Evolutionary conservation across 805 yeast species (phyloP).

Genomic region (Wickerhamiella lipophila): DNA sequence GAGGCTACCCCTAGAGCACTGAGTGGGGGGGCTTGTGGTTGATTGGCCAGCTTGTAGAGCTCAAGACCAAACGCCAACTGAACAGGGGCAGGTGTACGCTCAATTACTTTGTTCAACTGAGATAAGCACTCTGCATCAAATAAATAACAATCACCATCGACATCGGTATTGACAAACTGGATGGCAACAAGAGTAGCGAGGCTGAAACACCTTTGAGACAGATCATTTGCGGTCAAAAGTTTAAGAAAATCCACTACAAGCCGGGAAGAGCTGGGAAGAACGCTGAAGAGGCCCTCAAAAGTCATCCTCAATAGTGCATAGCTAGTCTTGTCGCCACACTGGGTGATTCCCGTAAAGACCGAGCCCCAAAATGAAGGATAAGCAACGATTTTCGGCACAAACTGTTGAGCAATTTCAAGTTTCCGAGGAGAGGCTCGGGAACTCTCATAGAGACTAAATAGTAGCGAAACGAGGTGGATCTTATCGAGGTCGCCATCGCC

Average conservation of each 20-base stretch:
- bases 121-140: constrained; percentile 1
- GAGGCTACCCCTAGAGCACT: background rate
- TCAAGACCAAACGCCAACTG: constrained; percentile 25
- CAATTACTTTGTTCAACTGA: background rate
- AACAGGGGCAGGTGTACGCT: background rate
- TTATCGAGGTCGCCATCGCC: background rate
- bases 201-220: constrained; percentile 6
- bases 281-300: constrained; percentile 19
- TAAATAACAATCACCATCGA: constrained; percentile 7
- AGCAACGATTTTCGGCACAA: constrained; percentile 14
- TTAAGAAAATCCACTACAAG: constrained; percentile 18
- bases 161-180: constrained; percentile 24
- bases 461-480: constrained; percentile 7
- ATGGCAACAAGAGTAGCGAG: constrained; percentile 16
- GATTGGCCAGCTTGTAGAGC: constrained; percentile 19
- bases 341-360: constrained; percentile 13
- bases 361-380: constrained; percentile 15
- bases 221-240: background rate
- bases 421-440: background rate
- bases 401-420: constrained; percentile 12
- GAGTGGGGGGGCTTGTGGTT: background rate
- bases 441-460: constrained; percentile 6
- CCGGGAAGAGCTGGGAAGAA: constrained; percentile 18
- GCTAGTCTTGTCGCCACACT: constrained; percentile 2
- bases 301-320: constrained; percentile 18